Base-by-base conservation (phyloP, 495 filamentous ascomycete species). In the Penicillium lagena region DNA sequence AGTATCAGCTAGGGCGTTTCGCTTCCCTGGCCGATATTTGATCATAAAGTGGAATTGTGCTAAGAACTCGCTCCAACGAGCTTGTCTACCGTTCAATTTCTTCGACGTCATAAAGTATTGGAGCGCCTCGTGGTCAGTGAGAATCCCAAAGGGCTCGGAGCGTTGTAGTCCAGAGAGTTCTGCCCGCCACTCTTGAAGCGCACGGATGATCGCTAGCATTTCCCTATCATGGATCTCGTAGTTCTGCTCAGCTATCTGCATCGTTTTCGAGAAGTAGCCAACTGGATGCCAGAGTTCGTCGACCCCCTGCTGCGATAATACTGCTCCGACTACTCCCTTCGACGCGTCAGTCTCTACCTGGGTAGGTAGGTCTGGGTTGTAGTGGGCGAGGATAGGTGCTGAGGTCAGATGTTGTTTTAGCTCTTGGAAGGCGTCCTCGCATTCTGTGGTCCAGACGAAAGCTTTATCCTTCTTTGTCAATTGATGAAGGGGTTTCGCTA, bases 151-250 rank as follows among this genome's bases (percentile, higher is more conserved):
- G 7, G 12, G 44, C 0, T 35, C 27, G 4, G 17, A 17, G 4
- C 17, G 17, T 6, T 47, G 17, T 22, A 52, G 36, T 0, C 53
- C 40, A 43, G 53, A 38, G 3, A 64, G 47, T 22, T 59, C 31
- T 11, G 41, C 32, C 12, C 45, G 3, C 46, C 9, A 50, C 37
- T 50, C 27, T 29, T 59, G 17, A 30, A 57, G 38, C 1, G 15
- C 15, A 1, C n/a, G 12, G 9, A 59, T 46, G 29, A 56, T 55
- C 7, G 42, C 51, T 7, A 65, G 12, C 1, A 62, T 39, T 33
- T 55, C 49, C 17, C 64, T 58, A 40, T 68, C 33, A 36, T 66
- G 43, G 12, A 61, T 66, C 37, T 61, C 15, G 35, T 65, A 70
- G 11, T 62, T 58, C 6, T 9, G 39, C 28, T 70, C 43, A 0